Percentiles rank a stretch among this genome's conserved stretches.
These are phyloP conservation scores for Pythium apleroticum DNA, from an alignment of 352 stramenopile genomes.

Conservation along the genomic window DNA sequence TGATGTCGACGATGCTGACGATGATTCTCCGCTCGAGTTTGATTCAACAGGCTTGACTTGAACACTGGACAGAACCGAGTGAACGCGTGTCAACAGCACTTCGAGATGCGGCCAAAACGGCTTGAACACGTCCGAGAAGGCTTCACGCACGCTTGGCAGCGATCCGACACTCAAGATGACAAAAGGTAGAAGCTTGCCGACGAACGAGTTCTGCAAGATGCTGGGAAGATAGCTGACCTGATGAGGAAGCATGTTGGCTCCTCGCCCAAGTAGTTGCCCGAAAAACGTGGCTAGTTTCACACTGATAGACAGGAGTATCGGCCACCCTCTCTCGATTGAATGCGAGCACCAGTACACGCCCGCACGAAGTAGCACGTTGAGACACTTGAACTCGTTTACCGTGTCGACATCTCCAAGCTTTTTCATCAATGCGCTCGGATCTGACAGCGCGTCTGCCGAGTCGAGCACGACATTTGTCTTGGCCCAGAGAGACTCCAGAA, in stretches of 20 bases:
- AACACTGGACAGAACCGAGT: constrained; percentile 14
- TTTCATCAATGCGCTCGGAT: constrained; percentile 11
- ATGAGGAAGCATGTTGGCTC: constrained; percentile 18
- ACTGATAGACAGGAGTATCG: constrained; percentile 52
- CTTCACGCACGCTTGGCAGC: constrained; percentile 37
- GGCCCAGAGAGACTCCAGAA: constrained; percentile 56
- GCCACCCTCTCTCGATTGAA: constrained; percentile 47
- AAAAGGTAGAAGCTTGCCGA: constrained; percentile 76
- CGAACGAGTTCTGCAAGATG: constrained; percentile 57
- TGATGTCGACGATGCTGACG: neutral
- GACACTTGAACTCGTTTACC: constrained; percentile 72
- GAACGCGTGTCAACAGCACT: constrained; percentile 17
- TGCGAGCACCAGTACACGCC: constrained; percentile 76
- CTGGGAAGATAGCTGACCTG: constrained; percentile 29
- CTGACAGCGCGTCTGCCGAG: constrained; percentile 12
- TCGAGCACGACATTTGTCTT: constrained; percentile 33
- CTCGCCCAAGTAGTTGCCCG: constrained; percentile 34
- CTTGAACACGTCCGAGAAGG: constrained; percentile 16
- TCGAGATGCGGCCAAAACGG: constrained; percentile 27
- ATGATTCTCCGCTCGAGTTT: neutral
- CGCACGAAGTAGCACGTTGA: constrained; percentile 75
- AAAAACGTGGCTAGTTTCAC: constrained; percentile 59
- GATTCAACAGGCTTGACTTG: neutral
- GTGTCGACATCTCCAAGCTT: constrained; percentile 47
- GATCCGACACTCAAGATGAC: constrained; percentile 66